A percentile compares a stretch with the other conserved stretches of the same genome.
These are phyloP conservation scores for Fusarium sp. DNA, from an alignment of 2,329 filamentous ascomycete genomes.

Conservation along the genomic window DNA sequence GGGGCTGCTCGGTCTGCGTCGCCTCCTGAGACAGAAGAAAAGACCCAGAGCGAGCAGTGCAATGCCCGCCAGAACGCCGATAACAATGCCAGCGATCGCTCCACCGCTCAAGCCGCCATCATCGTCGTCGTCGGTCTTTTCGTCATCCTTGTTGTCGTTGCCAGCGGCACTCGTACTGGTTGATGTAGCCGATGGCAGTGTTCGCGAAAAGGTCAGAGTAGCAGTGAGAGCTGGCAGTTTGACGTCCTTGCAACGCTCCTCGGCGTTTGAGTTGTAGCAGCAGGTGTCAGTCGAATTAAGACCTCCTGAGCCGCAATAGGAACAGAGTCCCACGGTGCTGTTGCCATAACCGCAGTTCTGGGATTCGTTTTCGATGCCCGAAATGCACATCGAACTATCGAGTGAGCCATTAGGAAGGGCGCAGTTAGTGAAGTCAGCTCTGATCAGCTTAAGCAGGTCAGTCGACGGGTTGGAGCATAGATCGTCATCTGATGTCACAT, in stretches of 20 bases:
- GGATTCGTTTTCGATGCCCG: constrained; percentile 82
- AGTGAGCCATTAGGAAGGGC: constrained; percentile 85
- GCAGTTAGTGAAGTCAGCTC: constrained; percentile 93
- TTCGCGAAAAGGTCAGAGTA: constrained; percentile 71
- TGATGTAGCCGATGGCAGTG: constrained; percentile 51
- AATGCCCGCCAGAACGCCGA: constrained; percentile 81
- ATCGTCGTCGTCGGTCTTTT: constrained; percentile 35
- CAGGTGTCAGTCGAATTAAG: constrained; percentile 95
- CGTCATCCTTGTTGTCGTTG: constrained; percentile 31
- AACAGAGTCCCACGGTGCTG: constrained; percentile 81
- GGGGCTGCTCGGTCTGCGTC: constrained; percentile 69
- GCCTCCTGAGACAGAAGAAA: constrained; percentile 72
- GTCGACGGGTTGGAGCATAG: constrained; percentile 77
- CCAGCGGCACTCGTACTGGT: constrained; percentile 31
- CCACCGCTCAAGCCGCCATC: constrained; percentile 76
- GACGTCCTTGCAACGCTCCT: constrained; percentile 80
- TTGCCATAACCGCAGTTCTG: constrained; percentile 87
- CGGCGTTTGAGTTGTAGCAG: constrained; percentile 85
- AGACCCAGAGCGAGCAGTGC: constrained; percentile 76
- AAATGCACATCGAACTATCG: constrained; percentile 77
- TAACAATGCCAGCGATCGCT: constrained; percentile 88
- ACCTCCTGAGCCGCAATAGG: constrained; percentile 85
- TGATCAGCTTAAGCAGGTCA: constrained; percentile 80
- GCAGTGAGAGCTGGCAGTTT: constrained; percentile 80
- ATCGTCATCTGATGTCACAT: constrained; percentile 78